Evolutionary conservation across 2,329 filamentous ascomycete species (phyloP).

Genomic region (Cercospora citrullina): DNA sequence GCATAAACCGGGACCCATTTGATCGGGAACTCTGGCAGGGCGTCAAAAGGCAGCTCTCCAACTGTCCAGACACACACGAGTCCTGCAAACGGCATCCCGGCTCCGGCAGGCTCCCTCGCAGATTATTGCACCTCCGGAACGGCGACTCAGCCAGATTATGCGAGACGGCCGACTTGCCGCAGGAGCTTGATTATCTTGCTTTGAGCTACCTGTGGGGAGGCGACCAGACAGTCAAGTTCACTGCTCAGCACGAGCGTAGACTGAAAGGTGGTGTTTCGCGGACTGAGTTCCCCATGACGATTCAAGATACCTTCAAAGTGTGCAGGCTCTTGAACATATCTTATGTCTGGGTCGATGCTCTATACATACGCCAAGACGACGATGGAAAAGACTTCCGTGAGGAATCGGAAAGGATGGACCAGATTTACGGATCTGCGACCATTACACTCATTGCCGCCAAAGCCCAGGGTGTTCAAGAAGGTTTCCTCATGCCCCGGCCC

Average conservation of each 20-base stretch:
- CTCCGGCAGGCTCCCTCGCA: not conserved
- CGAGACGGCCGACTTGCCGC: not conserved
- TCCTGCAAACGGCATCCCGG: not conserved
- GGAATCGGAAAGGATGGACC: not conserved
- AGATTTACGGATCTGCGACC: not conserved
- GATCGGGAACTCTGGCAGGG: not conserved
- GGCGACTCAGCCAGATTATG: not conserved
- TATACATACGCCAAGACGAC: not conserved
- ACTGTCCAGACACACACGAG: not conserved
- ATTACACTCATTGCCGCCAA: not conserved
- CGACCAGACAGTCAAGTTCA: not conserved
- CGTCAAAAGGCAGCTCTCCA: not conserved
- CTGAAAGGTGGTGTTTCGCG: not conserved
- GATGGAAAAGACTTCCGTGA: not conserved
- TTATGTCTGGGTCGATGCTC: not conserved
- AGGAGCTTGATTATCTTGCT: not conserved
- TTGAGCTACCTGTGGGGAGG: not conserved
- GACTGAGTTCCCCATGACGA: not conserved
- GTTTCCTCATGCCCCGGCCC: not conserved
- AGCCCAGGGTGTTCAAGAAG: not conserved
- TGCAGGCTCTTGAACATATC: not conserved
- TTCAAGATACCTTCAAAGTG: not conserved
- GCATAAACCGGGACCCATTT: not conserved
- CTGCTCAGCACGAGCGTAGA: not conserved
- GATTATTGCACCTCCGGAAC: not conserved